Base-by-base conservation (phyloP, 352 stramenopile genomes). In the Phytophthora sansomeana region DNA sequence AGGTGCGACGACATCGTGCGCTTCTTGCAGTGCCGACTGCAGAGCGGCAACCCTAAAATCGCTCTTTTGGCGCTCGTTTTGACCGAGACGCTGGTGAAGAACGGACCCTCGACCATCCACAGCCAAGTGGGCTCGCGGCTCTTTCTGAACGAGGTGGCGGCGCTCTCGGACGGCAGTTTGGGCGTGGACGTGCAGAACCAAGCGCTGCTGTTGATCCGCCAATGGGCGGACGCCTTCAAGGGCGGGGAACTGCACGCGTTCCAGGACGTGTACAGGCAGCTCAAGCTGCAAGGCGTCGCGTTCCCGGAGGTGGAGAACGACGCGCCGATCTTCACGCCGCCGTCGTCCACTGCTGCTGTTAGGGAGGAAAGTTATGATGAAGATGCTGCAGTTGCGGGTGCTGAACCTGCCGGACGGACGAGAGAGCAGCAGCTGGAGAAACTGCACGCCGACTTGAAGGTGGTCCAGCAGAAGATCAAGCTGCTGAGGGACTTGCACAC, bases 111-210 rank as follows among this genome's bases (percentile, higher is more conserved):
- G 19, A 58, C 69, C 4, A 67, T 94, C 13, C 82, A 93, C 57
- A 52, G 67, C 30, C 80, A 82, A 58, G 65, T 94, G n/a, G 84
- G 58, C 3, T 78, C 75, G 19, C 76, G 83, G 30, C n/a, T 62
- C 11, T 96, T 95, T 58, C 64, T 96, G 36, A 75, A 82, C 30
- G 80, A 91, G 36, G 67, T 96, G 24, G 83, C 82, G 4, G 81
- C 76, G 32, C 71, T 96, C 6, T 83, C 78, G 6, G 85, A 94
- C 56, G 84, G 83, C 32, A 82, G 67, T 39, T 67, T 87, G 52
- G 83, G 83, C 42, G 80, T 87, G 55, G 85, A 93, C 53, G 88
- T 92, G 44, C 86, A 92, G 70, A 83, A 88, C 53, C 83, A 91
- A 58, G 75, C 88, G 36, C 63, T 92, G 32, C 58, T 87, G 54